Conservation (phyloP, 139 green algal species). For the Marvania coccoides region DNA sequence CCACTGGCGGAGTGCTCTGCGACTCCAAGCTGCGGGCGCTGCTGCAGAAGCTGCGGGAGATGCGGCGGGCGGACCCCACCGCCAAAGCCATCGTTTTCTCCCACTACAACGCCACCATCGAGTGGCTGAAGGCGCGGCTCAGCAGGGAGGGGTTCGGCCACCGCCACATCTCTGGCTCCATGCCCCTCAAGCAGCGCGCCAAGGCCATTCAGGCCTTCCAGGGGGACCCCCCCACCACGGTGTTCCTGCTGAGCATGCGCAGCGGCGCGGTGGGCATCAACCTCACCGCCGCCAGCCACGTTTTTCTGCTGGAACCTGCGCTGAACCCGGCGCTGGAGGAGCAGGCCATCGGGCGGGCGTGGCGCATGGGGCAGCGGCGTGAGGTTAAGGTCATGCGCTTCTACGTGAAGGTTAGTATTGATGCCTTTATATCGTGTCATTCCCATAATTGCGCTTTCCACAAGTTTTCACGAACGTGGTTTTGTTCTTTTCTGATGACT, state of each 20-base stretch:
- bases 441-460: not conserved
- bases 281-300: constrained; percentile 48
- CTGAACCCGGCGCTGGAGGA: constrained; percentile 77
- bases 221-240: constrained; percentile 53
- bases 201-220: constrained; percentile 65
- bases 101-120: constrained; percentile 41
- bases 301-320: constrained; percentile 69
- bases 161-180: constrained; percentile 50
- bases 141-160: constrained; percentile 41
- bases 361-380: constrained; percentile 30
- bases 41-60: constrained; percentile 45
- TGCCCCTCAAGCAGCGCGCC: constrained; percentile 50
- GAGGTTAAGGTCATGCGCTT: constrained; percentile 35
- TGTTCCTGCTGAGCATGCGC: constrained; percentile 69
- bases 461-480: not conserved
- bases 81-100: constrained; percentile 72
- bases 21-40: constrained; percentile 57
- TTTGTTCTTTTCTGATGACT: not conserved
- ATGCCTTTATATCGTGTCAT: not conserved
- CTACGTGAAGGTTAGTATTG: constrained; percentile 43
- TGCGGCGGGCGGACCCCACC: constrained; percentile 42
- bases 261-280: constrained; percentile 49
- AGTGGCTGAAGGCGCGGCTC: constrained; percentile 50
- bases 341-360: constrained; percentile 36
- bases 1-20: constrained; percentile 4